Percentiles rank a stretch among this genome's conserved stretches.
These are phyloP conservation scores for Acer negundo DNA, from an alignment of 345 rosid genomes.

Conservation along the genomic window DNA sequence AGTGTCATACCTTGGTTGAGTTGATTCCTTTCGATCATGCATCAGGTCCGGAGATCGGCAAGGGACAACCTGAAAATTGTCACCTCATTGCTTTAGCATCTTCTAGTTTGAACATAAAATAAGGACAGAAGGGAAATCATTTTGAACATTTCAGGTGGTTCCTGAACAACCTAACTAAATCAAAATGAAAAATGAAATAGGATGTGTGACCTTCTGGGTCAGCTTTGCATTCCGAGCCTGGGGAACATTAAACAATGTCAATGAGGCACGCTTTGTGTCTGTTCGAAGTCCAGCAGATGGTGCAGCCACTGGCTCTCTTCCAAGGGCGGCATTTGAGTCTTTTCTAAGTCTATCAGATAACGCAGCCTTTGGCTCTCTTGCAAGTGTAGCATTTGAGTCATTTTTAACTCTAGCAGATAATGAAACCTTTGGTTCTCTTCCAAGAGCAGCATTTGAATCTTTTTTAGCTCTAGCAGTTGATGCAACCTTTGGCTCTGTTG, in stretches of 20 bases:
- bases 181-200: neutral
- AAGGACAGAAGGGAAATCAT: neutral
- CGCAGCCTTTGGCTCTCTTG: neutral
- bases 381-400: neutral
- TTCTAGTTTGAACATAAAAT: neutral
- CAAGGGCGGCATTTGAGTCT: neutral
- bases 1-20: conserved; percentile 4
- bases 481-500: neutral
- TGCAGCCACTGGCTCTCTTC: neutral
- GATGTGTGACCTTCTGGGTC: neutral
- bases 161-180: neutral
- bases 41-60: neutral
- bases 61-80: conserved; percentile 10
- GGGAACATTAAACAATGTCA: neutral
- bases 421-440: neutral
- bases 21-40: neutral
- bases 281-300: neutral
- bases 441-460: neutral
- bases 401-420: neutral
- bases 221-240: neutral
- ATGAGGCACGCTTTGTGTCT: neutral
- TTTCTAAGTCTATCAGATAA: neutral
- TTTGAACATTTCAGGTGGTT: neutral
- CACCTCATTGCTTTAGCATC: neutral
- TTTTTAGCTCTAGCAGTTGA: neutral